Percentiles rank a stretch among this genome's conserved stretches.
These are phyloP conservation scores for Ophiostoma angusticollis DNA, from an alignment of 2,329 filamentous ascomycete genomes.

Conservation along the genomic window DNA sequence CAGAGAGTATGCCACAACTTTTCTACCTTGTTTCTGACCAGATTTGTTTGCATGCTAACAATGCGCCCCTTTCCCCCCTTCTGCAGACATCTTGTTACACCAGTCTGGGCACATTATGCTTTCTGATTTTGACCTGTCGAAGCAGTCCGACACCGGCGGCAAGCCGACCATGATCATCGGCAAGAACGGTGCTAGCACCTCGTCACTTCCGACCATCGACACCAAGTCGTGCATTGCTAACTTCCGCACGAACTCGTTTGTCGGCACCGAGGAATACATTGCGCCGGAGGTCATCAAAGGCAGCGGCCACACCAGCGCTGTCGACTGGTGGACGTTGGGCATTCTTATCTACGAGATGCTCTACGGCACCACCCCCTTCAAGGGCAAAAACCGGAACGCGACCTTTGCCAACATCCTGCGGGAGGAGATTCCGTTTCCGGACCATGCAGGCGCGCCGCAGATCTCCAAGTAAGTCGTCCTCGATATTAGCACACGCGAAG, in stretches of 20 bases:
- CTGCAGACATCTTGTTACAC: conserved; percentile 80
- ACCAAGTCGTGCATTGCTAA: conserved; percentile 97
- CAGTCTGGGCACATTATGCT: conserved; percentile 99
- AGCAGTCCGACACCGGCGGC: conserved; percentile 91
- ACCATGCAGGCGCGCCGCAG: conserved; percentile 69
- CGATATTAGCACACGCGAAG: too few relatives aligned
- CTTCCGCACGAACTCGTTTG: conserved; percentile 96
- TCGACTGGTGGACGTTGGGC: conserved; percentile 98
- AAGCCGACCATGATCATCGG: conserved; percentile 96
- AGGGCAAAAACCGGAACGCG: conserved; percentile 96
- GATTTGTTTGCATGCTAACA: not conserved
- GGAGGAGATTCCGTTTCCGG: conserved; percentile 92
- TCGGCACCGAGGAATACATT: conserved; percentile 97
- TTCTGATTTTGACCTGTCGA: conserved; percentile 95
- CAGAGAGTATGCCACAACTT: conserved; percentile 60
- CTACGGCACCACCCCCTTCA: conserved; percentile 96
- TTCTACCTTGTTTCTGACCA: too few relatives aligned
- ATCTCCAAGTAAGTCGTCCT: conserved; percentile 94
- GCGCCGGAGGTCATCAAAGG: conserved; percentile 98
- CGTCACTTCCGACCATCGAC: conserved; percentile 88
- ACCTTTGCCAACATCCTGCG: conserved; percentile 95
- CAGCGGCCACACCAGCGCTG: conserved; percentile 92
- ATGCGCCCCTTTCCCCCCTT: too few relatives aligned
- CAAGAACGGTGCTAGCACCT: conserved; percentile 74
- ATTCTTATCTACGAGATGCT: conserved; percentile 99